Evolutionary conservation across 169 alveolate genomes (phyloP), one percentile per base, ranked within the genome.

Genomic region (Amoebophrya sp.): DNA sequence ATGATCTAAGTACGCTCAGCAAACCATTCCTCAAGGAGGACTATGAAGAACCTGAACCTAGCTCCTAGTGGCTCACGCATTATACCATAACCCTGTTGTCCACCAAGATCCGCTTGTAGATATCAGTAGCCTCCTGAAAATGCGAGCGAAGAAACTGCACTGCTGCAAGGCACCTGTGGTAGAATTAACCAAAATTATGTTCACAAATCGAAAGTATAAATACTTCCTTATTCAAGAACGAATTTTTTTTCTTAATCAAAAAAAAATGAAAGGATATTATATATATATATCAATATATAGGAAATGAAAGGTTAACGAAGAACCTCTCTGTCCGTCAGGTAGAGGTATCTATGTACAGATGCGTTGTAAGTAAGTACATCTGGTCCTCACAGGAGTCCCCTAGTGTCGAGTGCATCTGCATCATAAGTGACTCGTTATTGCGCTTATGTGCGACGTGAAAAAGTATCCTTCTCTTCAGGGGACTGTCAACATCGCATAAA

Each of bases 51-150:
- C n/a, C n/a, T n/a, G n/a, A n/a, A n/a, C n/a, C n/a, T n/a, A n/a
- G n/a, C n/a, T n/a, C n/a, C n/a, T n/a, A n/a, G n/a, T n/a, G n/a
- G n/a, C n/a, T n/a, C n/a, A n/a, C n/a, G n/a, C n/a, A n/a, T n/a
- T n/a, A n/a, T n/a, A 26, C 3, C 33, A 40, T 18, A 24, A 10
- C 41, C n/a, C 29, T 40, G 91, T 96, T 96, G 78, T 96, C 98
- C 47, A 96, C 93, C 47, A 96, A 89, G 54, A 96, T 77, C 91
- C 96, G 96, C 94, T 97, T 97, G 93, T 97, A 97, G 41, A 96
- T 95, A 89, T 97, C 98, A 12, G 97, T 96, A 6, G 98, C 98
- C 93, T 96, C 98, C 94, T 97, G 98, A 92, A 93, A 96, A 93
- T 97, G 98, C 47, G 94, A 93, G 93, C 98, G 93, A 54, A 95